Evolutionary conservation across 2,329 filamentous ascomycete species (phyloP).

Genomic region (Colletotrichum phormii): DNA sequence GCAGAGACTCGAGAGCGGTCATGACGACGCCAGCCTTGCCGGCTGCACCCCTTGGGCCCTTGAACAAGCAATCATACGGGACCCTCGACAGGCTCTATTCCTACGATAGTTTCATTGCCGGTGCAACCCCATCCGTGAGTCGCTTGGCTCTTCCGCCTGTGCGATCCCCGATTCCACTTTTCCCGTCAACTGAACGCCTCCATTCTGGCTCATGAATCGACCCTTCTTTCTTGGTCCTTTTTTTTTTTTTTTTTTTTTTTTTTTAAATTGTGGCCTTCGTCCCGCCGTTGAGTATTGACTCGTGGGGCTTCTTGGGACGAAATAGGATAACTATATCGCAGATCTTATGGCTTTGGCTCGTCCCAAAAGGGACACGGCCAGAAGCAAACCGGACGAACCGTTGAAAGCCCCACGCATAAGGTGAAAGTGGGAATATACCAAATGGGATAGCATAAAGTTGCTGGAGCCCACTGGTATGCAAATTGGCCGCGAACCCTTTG

Average conservation of each 20-base stretch:
- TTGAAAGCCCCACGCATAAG: background rate
- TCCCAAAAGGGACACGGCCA: background rate
- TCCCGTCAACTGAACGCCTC: conserved; percentile 9
- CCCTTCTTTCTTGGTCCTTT: background rate
- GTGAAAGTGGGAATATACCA: background rate
- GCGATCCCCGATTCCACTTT: conserved; percentile 25
- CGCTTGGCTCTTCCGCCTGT: conserved; percentile 12
- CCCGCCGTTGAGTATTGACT: background rate
- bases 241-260: too few species aligned
- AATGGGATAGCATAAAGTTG: background rate
- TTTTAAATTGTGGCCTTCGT: too few species aligned
- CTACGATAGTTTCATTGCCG: background rate
- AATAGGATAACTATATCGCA: background rate
- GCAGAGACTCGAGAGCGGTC: background rate
- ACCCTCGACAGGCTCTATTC: background rate
- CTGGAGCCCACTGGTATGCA: background rate
- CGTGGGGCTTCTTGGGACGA: background rate
- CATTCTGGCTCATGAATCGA: background rate
- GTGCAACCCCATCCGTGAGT: conserved; percentile 25
- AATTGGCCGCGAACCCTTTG: background rate
- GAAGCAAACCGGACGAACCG: background rate
- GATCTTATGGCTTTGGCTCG: background rate
- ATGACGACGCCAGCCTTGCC: background rate
- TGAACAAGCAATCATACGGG: background rate
- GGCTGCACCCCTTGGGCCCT: too few species aligned